Evolutionary conservation across 768 basidiomycete species (phyloP), one percentile per base, ranked within the genome.

Genomic region (Suillus variegatus): DNA sequence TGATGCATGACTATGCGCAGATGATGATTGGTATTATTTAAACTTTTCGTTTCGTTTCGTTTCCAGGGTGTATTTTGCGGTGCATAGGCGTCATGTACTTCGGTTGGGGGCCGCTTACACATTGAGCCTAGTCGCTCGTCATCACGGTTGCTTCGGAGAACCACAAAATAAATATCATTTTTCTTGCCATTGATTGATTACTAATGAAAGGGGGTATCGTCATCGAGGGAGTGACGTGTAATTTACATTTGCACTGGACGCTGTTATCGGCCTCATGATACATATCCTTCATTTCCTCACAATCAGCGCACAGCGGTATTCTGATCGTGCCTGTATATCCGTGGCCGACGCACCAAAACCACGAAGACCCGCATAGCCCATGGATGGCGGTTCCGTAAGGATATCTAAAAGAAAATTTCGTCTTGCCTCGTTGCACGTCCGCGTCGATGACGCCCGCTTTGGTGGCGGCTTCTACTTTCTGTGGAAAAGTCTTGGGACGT

Each of bases 1-100:
- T 71, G 68, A 73, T 65, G 70, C 67, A 64, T 62, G 47, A 56
- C 56, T 58, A 61, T 61, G 74, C 67, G 64, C 65, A 56, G 69
- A 70, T 67, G 67, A 60, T 66, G 57, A 54, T 69, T 69, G 67
- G 68, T 47, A 65, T 32, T 73, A 72, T 76, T 78, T 78, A 77
- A 73, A 65, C 46, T n/a, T 36, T 32, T 20, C 5, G 28, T 28
- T 28, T 28, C 1, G 28, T n/a, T 36, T 4, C 20, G 35, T 35
- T 55, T 32, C 20, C 20, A 55, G 2, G 54, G 10, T 55, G 35
- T 55, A 55, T 13, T 54, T 35, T 13, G 32, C 35, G n/a, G 54
- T 38, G 20, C 32, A 55, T 18, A n/a, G 32, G 20, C 20, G 54
- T 16, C 52, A 52, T 28, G 51, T 28, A 52, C 16, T 18, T 14